phyloP scores from a whole-genome alignment of 371 early-diverging fungal genomes.

The Mortierella sp. region DNA sequence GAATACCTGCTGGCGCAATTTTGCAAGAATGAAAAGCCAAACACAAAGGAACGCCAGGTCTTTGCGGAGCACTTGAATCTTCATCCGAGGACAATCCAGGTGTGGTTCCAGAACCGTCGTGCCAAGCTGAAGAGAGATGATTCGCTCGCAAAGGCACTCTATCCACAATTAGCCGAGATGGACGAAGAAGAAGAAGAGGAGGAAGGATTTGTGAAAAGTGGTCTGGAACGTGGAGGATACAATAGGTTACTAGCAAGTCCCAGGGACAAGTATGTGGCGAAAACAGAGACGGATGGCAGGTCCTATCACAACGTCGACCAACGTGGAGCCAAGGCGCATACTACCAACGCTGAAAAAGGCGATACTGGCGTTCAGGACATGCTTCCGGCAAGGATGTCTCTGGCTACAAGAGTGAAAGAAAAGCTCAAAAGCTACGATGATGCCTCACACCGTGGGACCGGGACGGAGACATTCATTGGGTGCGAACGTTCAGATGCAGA shows the following conservation, averaged over 20 bases:
- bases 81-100: conserved; percentile 74
- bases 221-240: background rate
- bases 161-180: background rate
- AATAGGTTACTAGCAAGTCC: background rate
- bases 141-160: background rate
- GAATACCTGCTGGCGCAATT: conserved; percentile 27
- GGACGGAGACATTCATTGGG: conserved; percentile 9
- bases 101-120: conserved; percentile 94
- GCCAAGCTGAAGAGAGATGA: conserved; percentile 56
- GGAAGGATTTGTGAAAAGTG: background rate
- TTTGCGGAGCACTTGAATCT: conserved; percentile 27
- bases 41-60: conserved; percentile 15
- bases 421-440: no score
- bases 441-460: conserved; percentile 8
- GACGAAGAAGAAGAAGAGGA: background rate
- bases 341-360: background rate
- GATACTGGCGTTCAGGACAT: no score
- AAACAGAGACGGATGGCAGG: background rate
- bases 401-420: no score
- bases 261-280: background rate
- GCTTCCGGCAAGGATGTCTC: no score
- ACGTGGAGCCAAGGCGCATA: background rate
- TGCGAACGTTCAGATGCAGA: conserved; percentile 6
- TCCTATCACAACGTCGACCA: background rate
- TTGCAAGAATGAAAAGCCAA: conserved; percentile 21